Percentiles rank a stretch among this genome's conserved stretches.
Conservation (phyloP, 306 rosid species). For the Prunus mongolica region DNA sequence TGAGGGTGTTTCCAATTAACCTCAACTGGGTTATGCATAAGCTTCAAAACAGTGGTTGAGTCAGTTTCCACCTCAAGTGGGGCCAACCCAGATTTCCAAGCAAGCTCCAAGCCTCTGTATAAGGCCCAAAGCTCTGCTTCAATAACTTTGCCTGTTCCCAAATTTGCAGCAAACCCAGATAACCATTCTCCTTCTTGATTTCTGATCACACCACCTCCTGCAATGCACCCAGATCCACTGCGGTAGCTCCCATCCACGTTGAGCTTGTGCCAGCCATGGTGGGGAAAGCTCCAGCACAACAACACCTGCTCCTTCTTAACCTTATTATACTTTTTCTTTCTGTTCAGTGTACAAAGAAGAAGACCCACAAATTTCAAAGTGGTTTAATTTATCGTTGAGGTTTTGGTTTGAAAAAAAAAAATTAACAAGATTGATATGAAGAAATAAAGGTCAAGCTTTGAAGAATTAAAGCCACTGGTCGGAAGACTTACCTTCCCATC, state of each 20-base stretch:
- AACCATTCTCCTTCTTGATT: constrained; percentile 5
- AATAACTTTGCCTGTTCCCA: neutral
- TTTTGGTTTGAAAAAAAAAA: too few relatives aligned
- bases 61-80: constrained; percentile 1
- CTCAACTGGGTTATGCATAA: neutral
- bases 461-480: neutral
- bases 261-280: constrained; percentile 7
- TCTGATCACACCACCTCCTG: constrained; percentile 8
- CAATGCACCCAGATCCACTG: neutral
- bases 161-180: neutral
- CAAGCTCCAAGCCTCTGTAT: constrained; percentile 4
- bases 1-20: neutral
- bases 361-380: neutral
- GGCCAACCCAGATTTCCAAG: neutral
- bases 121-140: constrained; percentile 12
- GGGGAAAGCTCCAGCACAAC: constrained; percentile 1
- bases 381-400: neutral
- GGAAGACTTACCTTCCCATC: neutral
- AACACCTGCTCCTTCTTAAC: neutral
- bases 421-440: too few relatives aligned
- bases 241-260: neutral
- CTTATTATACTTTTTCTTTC: neutral
- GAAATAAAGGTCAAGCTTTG: neutral
- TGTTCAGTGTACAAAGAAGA: neutral
- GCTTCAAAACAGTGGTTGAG: neutral